Base-by-base conservation (phyloP, 345 rosid species). In the Adansonia digitata region DNA sequence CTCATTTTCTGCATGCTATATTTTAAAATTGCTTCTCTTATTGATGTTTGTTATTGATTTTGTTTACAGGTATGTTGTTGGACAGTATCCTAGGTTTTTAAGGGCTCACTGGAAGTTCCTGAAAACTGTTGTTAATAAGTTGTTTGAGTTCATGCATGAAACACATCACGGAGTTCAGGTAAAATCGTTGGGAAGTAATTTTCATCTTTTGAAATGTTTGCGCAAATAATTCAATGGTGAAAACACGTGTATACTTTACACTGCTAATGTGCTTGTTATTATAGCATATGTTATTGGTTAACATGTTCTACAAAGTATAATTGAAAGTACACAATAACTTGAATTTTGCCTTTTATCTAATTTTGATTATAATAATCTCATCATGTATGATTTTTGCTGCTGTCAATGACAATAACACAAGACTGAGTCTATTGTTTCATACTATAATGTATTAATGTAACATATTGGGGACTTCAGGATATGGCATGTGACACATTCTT, bases 141-240 rank as follows among this genome's bases (percentile, higher is more conserved):
- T 96, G 89, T 96, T 93, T 74, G 99, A 96, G 85, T 96, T 96
- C 80, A 96, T 96, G 99, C 99, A 96, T 69, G 99, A 96, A 85
- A 89, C 94, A 49, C 99, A 96, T 85, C 99, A 97, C 12, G 98
- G 99, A 74, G 99, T 96, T 80, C 99, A 96, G 99, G 98, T 95
- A 69, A 57, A 42, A 11, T 49, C 15, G 31, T 62, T 45, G 24
- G n/a, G n/a, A n/a, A n/a, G n/a, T 15, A 40, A 24, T 43, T 27
- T 37, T 14, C 6, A 29, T 29, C 60, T 31, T 43, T 2, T 8
- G 40, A 15, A 31, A 31, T 68, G 35, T 26, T 68, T 17, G 53
- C 8, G 8, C 17, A 10, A 37, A 18, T 37, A 10, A 10, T n/a
- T 37, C 46, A 18, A 27, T 46, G 53, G 53, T 67, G 26, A 29